phyloP scores from a whole-genome alignment of 2,329 filamentous ascomycete genomes.

The Aspergillus fumigatus region DNA sequence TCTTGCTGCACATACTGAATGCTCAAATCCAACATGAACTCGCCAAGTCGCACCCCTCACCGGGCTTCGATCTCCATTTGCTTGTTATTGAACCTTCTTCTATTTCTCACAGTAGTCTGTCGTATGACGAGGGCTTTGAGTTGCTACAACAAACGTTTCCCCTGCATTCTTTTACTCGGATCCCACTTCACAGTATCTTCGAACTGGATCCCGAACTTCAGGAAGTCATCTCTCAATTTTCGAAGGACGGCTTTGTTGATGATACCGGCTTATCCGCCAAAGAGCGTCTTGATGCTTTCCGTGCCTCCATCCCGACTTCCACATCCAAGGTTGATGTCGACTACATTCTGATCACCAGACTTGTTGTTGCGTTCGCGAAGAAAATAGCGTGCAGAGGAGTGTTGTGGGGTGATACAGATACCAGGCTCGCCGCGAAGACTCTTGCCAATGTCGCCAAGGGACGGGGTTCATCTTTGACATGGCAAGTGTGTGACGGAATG shows the following conservation, averaged over 20 bases:
- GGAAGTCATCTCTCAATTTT: constrained; percentile 30
- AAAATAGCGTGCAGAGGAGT: constrained; percentile 62
- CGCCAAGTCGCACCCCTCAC: constrained; percentile 55
- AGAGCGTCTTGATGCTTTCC: constrained; percentile 50
- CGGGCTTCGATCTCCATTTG: constrained; percentile 60
- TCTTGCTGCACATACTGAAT: constrained; percentile 71
- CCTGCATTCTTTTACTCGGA: constrained; percentile 57
- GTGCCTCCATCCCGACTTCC: constrained; percentile 62
- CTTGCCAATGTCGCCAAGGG: constrained; percentile 88
- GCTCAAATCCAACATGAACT: constrained; percentile 63
- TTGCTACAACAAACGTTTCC: constrained; percentile 59
- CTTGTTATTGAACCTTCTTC: constrained; percentile 41
- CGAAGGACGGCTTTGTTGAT: constrained; percentile 21
- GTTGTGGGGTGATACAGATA: constrained; percentile 82
- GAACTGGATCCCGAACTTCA: constrained; percentile 33
- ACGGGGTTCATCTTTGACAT: constrained; percentile 76
- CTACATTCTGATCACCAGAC: constrained; percentile 64
- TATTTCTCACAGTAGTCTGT: constrained; percentile 16
- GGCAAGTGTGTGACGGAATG: constrained; percentile 72
- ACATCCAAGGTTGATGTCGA: constrained; percentile 73
- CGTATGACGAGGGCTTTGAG: constrained; percentile 33
- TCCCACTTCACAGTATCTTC: constrained; percentile 63
- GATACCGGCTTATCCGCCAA: constrained; percentile 29
- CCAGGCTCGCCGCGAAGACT: constrained; percentile 77
- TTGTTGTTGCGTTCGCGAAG: constrained; percentile 64